Evolutionary conservation across 2,329 filamentous ascomycete species (phyloP).

Genomic region (Cadophora luteo-olivacea): DNA sequence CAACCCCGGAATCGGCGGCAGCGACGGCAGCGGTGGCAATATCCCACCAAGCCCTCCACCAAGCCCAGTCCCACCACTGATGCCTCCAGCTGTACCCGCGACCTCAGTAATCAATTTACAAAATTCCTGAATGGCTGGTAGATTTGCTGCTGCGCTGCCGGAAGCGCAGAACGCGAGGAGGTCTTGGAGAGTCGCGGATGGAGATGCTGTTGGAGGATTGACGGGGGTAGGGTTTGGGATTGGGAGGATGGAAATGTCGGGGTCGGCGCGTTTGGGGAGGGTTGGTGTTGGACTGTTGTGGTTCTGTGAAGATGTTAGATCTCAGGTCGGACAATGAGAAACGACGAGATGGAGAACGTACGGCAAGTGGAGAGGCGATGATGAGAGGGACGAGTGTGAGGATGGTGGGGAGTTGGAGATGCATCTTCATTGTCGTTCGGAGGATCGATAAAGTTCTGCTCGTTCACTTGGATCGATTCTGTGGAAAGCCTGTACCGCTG

Average conservation of each 20-base stretch:
- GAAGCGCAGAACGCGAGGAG: conserved; percentile 6
- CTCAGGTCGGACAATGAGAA: neutral
- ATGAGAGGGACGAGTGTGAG: neutral
- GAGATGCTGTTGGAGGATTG: neutral
- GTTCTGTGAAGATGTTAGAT: neutral
- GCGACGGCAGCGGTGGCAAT: neutral
- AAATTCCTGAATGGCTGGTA: neutral
- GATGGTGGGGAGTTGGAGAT: neutral
- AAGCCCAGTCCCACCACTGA: neutral
- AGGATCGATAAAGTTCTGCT: too few species aligned
- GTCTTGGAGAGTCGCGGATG: neutral
- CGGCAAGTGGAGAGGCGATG: conserved; percentile 1
- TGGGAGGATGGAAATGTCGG: neutral
- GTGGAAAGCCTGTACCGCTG: neutral
- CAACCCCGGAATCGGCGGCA: neutral
- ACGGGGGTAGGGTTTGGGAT: neutral
- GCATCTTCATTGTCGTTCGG: neutral
- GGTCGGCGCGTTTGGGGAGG: neutral
- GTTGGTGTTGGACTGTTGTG: neutral
- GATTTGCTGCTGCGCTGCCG: neutral
- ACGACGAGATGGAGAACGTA: neutral
- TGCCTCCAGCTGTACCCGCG: neutral
- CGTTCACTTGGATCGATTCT: too few species aligned
- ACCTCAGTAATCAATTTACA: neutral
- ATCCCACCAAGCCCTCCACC: conserved; percentile 1